Base-by-base conservation (phyloP, 2,329 filamentous ascomycete species). In the Neonectria hederae region DNA sequence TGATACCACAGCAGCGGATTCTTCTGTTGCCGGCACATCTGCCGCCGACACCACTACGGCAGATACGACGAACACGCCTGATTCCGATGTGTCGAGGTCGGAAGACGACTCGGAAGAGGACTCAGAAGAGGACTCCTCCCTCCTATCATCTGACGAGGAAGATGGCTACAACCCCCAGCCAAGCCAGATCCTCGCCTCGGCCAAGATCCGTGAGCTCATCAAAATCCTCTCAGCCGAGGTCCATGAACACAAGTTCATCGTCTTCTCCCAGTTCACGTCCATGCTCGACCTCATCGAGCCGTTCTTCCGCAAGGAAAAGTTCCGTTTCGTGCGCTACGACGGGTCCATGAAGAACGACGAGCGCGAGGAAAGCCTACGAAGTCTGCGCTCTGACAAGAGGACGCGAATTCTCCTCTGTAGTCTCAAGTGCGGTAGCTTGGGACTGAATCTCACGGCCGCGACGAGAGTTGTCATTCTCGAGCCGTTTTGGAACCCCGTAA, bases 211-310 rank as follows among this genome's bases (percentile, higher is more conserved):
- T 48, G 90, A 96, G 72, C 86, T 98, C 21, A 87, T 97, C 74
- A 85, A 89, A 65, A 92, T 99, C 55, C 87, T 99, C 9, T 87
- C 89, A 68, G 88, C 88, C 48, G 96, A 99, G 78, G 89, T 90
- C 0, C 82, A 85, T 2, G 85, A 93, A 64, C 93, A 97, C 85
- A 99, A 99, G 77, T 97, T 97, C 76, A 99, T 99, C 74, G 94
- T 99, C 68, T 99, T 99, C 80, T 97, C 94, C 1, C 93, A 98
- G 74, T 99, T 99, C 80, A 99, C 96, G 0, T 96, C 93, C 0
- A 99, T 99, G 96, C 89, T 99, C 49, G 92, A 98, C 81, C 89
- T 98, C 28, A 90, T 99, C 67, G 94, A 98, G 76, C 96, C 96
- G 2, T 97, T 98, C 79, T 84, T 99, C 64, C 85, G 86, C 49